Evolutionary conservation across 2,329 filamentous ascomycete species (phyloP), one percentile per base, ranked within the genome.

Genomic region (Hortaea sp.): DNA sequence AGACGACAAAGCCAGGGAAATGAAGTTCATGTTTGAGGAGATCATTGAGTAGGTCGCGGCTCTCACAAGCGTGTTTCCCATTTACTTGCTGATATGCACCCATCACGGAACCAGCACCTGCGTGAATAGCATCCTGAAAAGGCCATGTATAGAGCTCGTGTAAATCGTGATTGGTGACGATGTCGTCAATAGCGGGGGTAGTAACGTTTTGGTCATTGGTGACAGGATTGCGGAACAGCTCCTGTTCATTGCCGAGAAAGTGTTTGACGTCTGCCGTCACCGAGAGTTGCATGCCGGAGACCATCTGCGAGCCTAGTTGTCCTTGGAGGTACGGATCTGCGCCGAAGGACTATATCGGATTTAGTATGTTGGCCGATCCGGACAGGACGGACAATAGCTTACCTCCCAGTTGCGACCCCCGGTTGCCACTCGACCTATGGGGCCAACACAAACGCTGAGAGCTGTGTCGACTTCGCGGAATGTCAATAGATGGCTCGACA

Each of bases 221-320:
- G 27, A 37, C 30, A 5, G n/a, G 49, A 13, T 41, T 53, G 7
- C 56, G 49, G 30, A 56, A 56, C 7, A 49, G 51, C 42, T 57
- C 56, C 45, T 20, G 20, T 45, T 63, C 60, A 41, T 63, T 61
- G 30, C 48, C 56, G 27, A 63, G 52, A 32, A 53, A 59, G 45
- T 63, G 59, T 50, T 63, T 62, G 28, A 64, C 61, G 32, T 59
- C 63, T 29, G 65, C 60, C 46, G 69, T 64, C 7, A 72, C 69
- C 20, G 20, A 20, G 20, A 20, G 20, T 20, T 20, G 20, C 20
- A 20, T 20, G 20, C 20, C 20, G 20, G 20, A 20, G 20, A 20
- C 20, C 20, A 20, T 20, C 20, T 20, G 20, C 20, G 20, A 20
- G 20, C 20, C 20, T 20, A 20, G 20, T 20, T 20, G 20, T 20